Evolutionary conservation across 2,329 filamentous ascomycete species (phyloP).

Genomic region (Tolypocladium album): DNA sequence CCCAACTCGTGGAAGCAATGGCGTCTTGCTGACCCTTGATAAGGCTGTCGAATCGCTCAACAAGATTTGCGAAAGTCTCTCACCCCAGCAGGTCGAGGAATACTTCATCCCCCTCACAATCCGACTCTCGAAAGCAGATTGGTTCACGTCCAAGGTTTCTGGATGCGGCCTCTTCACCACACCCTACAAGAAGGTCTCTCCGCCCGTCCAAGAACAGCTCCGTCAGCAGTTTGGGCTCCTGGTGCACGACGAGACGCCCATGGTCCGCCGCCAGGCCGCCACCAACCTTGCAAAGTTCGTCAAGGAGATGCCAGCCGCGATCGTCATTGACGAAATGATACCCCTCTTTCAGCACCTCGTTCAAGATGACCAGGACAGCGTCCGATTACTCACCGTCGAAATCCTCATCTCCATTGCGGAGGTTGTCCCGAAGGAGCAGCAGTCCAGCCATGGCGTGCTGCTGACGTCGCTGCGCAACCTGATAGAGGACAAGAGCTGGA

Average conservation of each 20-base stretch:
- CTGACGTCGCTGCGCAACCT: constrained; percentile 82
- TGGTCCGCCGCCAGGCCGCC: constrained; percentile 94
- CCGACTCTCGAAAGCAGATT: constrained; percentile 96
- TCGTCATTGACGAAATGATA: constrained; percentile 98
- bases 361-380: constrained; percentile 94
- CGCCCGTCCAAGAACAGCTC: constrained; percentile 80
- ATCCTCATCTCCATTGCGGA: constrained; percentile 94
- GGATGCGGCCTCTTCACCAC: constrained; percentile 90
- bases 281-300: constrained; percentile 97
- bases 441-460: constrained; percentile 88
- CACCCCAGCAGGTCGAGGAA: constrained; percentile 86
- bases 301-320: constrained; percentile 84
- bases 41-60: constrained; percentile 98
- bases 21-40: constrained; percentile 6
- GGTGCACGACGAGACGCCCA: constrained; percentile 96
- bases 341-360: constrained; percentile 95
- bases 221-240: constrained; percentile 85
- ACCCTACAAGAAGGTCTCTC: constrained; percentile 85
- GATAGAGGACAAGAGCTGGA: constrained; percentile 99
- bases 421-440: constrained; percentile 95
- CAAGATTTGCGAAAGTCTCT: constrained; percentile 94
- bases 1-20: neutral
- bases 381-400: constrained; percentile 89
- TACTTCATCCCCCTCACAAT: constrained; percentile 94
- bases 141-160: constrained; percentile 99